Evolutionary conservation across 2,329 filamentous ascomycete genomes (phyloP), one percentile per base, ranked within the genome.

Genomic region (Aureobasidium melanogenum): DNA sequence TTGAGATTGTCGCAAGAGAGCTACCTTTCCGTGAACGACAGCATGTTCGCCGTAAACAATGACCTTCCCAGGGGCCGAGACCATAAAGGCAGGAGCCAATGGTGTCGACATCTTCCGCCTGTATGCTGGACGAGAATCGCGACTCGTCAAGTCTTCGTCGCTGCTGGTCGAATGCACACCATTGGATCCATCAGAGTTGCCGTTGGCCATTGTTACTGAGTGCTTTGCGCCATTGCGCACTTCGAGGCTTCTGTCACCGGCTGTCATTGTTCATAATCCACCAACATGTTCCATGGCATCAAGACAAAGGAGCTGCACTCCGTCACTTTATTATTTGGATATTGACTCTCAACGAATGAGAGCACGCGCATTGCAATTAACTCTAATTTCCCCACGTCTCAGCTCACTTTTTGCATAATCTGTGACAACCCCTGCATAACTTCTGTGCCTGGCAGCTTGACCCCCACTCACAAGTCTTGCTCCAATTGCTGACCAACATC

Each of bases 31-130:
- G 71, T 99, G 86, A 22, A 99, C 94, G n/a, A 97, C 94, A 2
- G 94, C 89, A 77, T 99, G 94, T 75, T 99, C 94, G 67, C 94
- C 94, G 76, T 93, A 97, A 58, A 97, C 90, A 73, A 99, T 99
- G 71, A 97, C 94, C 74, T 99, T 99, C 65, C 93, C 95, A 0
- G 94, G 94, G 2, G 95, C 93, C 17, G 94, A 97, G 62, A 97
- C 92, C 89, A 99, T 96, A 73, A 99, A 99, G 64, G 92, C 43
- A 41, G 61, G 61, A 15, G 61, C 61, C 32, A 62, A 47, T 26
- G 61, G 61, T 4, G 61, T 44, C 46, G 61, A 62, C 52, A 58
- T 54, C 54, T 62, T 62, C 28, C 61, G 61, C 17, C 24, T 41
- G 26, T 56, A 43, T 54, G 38, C 22, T 38, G 43, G 43, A 28